Percentiles rank a stretch among this genome's conserved stretches.
Conservation (phyloP, 768 basidiomycete species). For the Kondoa malvinella region DNA sequence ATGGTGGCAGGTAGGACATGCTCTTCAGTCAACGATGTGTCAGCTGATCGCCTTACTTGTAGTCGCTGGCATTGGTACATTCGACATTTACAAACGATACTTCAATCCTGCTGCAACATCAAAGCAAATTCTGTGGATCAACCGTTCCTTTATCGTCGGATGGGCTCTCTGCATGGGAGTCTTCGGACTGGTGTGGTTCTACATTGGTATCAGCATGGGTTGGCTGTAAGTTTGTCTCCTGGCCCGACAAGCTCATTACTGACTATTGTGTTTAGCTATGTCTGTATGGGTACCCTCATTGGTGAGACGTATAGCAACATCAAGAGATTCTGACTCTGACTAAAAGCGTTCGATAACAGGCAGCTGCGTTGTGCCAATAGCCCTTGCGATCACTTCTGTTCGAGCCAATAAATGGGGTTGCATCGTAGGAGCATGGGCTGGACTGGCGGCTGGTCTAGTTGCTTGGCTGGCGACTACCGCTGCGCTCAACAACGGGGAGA, state of each 20-base stretch:
- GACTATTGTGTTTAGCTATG: constrained; percentile 30
- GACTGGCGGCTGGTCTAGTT: constrained; percentile 36
- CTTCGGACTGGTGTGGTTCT: constrained; percentile 33
- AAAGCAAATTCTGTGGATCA: constrained; percentile 28
- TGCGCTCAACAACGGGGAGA: constrained; percentile 47
- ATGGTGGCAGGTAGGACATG: too few species aligned
- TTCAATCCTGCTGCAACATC: constrained; percentile 65
- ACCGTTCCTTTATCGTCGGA: constrained; percentile 3
- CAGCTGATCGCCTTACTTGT: too few species aligned
- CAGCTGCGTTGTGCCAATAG: constrained; percentile 5
- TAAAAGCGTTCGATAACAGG: too few species aligned
- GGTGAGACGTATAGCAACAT: too few species aligned
- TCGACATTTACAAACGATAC: constrained; percentile 70
- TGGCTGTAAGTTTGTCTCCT: constrained; percentile 13
- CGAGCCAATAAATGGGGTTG: constrained; percentile 75
- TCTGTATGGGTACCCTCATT: too few species aligned
- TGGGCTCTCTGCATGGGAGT: constrained; percentile 32
- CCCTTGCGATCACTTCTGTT: constrained; percentile 41
- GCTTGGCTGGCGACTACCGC: constrained; percentile 75
- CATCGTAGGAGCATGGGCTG: constrained; percentile 40
- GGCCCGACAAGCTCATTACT: too few species aligned
- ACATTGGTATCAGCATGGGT: constrained; percentile 20
- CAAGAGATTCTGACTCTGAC: too few species aligned
- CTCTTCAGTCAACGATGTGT: too few species aligned
- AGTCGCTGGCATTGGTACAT: constrained; percentile 64